Evolutionary conservation across 805 yeast species (phyloP).

Genomic region (Metschnikowia cubensis): DNA sequence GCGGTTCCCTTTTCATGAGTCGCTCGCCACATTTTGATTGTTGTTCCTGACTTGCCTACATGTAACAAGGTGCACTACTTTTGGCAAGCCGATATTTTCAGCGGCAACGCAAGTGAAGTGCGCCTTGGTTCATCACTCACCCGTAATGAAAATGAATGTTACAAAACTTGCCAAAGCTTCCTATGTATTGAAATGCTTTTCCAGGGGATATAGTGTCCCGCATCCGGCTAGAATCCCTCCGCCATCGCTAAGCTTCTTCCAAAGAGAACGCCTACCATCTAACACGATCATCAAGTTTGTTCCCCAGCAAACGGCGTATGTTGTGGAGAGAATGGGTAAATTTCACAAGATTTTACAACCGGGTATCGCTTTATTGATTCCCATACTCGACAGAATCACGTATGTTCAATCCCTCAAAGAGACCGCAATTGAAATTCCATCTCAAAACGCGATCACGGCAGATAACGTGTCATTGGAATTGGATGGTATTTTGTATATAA

Average conservation of each 20-base stretch:
- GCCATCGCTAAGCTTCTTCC: constrained; percentile 50
- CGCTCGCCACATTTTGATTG: background rate
- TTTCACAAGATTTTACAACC: constrained; percentile 65
- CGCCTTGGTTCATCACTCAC: background rate
- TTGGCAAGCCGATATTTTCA: constrained; percentile 2
- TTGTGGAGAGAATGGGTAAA: constrained; percentile 88
- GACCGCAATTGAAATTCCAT: constrained; percentile 78
- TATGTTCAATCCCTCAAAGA: constrained; percentile 83
- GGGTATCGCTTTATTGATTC: constrained; percentile 70
- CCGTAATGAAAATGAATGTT: constrained; percentile 3
- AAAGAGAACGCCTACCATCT: constrained; percentile 61
- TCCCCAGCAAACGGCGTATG: constrained; percentile 89
- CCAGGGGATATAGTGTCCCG: constrained; percentile 9
- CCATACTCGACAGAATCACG: constrained; percentile 69
- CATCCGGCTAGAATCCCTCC: constrained; percentile 8
- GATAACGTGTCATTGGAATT: constrained; percentile 82
- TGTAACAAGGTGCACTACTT: constrained; percentile 1
- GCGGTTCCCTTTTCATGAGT: background rate
- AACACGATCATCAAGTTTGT: constrained; percentile 74
- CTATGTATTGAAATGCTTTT: background rate
- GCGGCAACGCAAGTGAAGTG: background rate
- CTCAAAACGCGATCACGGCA: constrained; percentile 80
- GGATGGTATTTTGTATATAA: constrained; percentile 79
- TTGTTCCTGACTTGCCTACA: background rate
- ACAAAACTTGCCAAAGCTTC: constrained; percentile 1